Evolutionary conservation across 805 yeast species (phyloP).

Genomic region (Wickerhamiella domercqiae): DNA sequence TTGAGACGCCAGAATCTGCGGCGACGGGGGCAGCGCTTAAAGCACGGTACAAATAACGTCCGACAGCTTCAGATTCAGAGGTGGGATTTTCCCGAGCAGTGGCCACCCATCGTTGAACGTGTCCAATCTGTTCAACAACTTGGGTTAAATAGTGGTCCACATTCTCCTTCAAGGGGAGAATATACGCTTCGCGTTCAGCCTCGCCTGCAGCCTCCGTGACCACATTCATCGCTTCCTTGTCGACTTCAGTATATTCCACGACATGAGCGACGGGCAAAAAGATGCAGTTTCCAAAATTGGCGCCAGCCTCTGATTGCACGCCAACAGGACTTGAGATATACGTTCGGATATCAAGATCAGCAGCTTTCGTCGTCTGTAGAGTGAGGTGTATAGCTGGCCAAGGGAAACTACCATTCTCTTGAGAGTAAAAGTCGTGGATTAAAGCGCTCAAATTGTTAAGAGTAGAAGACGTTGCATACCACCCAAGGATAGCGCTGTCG

Average conservation of each 20-base stretch:
- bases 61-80: constrained; percentile 28
- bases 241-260: constrained; percentile 42
- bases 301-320: constrained; percentile 25
- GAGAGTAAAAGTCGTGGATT: constrained; percentile 68
- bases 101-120: constrained; percentile 7
- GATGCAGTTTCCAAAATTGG: constrained; percentile 33
- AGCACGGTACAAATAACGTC: constrained; percentile 44
- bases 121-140: constrained; percentile 26
- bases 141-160: constrained; percentile 24
- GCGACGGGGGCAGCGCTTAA: constrained; percentile 26
- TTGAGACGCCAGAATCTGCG: constrained; percentile 33
- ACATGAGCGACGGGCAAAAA: constrained; percentile 65
- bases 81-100: constrained; percentile 5
- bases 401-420: constrained; percentile 54
- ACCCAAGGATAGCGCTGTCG: constrained; percentile 63
- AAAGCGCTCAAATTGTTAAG: constrained; percentile 61
- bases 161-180: constrained; percentile 22
- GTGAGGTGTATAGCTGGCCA: constrained; percentile 69
- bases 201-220: constrained; percentile 23
- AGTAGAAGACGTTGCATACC: constrained; percentile 49
- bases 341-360: constrained; percentile 44
- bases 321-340: constrained; percentile 69
- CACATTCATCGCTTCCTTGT: constrained; percentile 26
- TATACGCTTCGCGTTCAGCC: constrained; percentile 21
- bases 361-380: constrained; percentile 39